Base-by-base conservation (phyloP, 2,329 filamentous ascomycete genomes). In the Plenodomus lindquistii region DNA sequence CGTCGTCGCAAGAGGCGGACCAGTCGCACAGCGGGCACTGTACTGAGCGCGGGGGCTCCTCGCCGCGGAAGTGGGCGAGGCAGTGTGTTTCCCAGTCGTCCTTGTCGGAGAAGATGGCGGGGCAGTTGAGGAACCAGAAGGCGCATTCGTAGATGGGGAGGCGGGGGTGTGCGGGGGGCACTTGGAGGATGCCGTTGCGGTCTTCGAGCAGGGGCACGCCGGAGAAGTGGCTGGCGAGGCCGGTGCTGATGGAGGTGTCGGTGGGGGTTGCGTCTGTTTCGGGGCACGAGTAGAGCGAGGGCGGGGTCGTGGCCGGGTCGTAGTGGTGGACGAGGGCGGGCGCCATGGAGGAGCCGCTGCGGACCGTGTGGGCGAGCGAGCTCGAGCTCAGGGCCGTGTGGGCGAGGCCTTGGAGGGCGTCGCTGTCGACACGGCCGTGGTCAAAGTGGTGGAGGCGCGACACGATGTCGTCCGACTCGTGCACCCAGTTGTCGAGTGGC, bases 61-160 rank as follows among this genome's bases (percentile, higher is more conserved):
- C 54, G 43, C 65, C 63, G n/a, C 58, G 58, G 48, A 71, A 70
- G 51, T 72, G 69, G n/a, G 48, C 46, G 2, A 64, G 44, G 48
- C 66, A 69, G 53, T 72, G 69, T 3, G 42, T 57, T 15, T 52
- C 42, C 69, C 69, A 72, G 16, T 69, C 61, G 2, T 62, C 55
- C 20, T 39, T 21, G 50, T 59, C 44, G 31, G 20, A 16, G 1
- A 58, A 61, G 21, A 60, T 38, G 56, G 63, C 65, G 4, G 13
- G 16, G 53, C 69, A 72, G 43, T 48, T 55, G 7, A 72, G 55
- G 52, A 70, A 72, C 65, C 60, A 63, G 48, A 72, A 71, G 2
- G 58, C 54, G 44, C 69, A 72, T 38, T 70, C 65, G 42, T 59
- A 69, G 1, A 57, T 29, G 5, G 66, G 60, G 5, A 34, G 16